Evolutionary conservation across 371 early-diverging fungal genomes (phyloP).

Genomic region (Mucor piriformis): DNA sequence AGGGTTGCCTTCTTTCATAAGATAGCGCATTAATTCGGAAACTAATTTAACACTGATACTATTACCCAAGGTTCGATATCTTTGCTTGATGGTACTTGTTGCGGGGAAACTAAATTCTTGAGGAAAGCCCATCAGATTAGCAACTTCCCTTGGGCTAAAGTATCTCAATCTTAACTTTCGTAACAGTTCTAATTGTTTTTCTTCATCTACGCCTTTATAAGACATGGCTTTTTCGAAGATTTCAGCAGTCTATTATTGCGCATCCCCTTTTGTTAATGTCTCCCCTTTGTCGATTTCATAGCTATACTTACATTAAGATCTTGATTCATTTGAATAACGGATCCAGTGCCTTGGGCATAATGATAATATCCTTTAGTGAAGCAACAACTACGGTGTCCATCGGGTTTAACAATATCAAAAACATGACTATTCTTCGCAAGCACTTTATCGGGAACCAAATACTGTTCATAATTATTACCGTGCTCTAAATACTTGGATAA

Average conservation of each 20-base stretch:
- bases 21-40: slow-evolving; percentile 55
- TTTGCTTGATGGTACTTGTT: slow-evolving; percentile 58
- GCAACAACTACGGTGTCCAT: slow-evolving; percentile 71
- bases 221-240: slow-evolving; percentile 29
- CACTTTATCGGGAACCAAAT: slow-evolving; percentile 48
- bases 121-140: slow-evolving; percentile 83
- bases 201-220: slow-evolving; percentile 31
- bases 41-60: slow-evolving; percentile 71
- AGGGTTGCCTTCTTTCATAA: slow-evolving; percentile 40
- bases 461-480: slow-evolving; percentile 16
- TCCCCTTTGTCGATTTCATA: too few relatives aligned
- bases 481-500: slow-evolving; percentile 37
- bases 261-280: too few relatives aligned
- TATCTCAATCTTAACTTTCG: slow-evolving; percentile 64
- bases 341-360: slow-evolving; percentile 81
- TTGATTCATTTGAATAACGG: slow-evolving; percentile 63
- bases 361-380: slow-evolving; percentile 86
- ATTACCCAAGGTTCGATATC: slow-evolving; percentile 70
- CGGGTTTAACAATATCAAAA: slow-evolving; percentile 77
- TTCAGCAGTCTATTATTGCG: slow-evolving; percentile 34
- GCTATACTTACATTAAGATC: slow-evolving; percentile 52
- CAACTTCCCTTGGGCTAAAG: slow-evolving; percentile 79
- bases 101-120: slow-evolving; percentile 55
- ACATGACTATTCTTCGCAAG: slow-evolving; percentile 64
- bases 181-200: slow-evolving; percentile 31